Evolutionary conservation across 768 basidiomycete species (phyloP).

Genomic region (Mycena vulgaris): DNA sequence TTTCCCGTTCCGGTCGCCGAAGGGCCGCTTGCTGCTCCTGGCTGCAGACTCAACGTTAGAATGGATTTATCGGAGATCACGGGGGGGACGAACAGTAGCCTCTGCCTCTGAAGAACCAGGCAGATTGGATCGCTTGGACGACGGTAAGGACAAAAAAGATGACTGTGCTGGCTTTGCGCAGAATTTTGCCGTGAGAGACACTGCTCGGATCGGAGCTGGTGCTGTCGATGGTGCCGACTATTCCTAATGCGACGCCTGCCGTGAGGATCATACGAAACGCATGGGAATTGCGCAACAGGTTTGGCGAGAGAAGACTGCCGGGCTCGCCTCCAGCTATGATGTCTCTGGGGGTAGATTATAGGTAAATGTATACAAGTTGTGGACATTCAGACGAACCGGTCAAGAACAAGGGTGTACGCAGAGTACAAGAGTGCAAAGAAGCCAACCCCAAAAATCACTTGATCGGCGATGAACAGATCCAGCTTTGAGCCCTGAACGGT

Average conservation of each 20-base stretch:
- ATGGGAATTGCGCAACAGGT: constrained; percentile 47
- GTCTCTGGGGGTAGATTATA: constrained; percentile 37
- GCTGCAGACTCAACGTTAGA: constrained; percentile 15
- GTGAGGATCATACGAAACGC: constrained; percentile 49
- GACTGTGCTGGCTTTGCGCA: constrained; percentile 51
- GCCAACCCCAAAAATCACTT: constrained; percentile 58
- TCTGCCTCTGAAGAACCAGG: not conserved
- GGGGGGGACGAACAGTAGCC: constrained; percentile 1
- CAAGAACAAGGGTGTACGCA: constrained; percentile 58
- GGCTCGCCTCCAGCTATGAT: constrained; percentile 29
- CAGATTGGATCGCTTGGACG: constrained; percentile 49
- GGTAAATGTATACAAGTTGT: not conserved
- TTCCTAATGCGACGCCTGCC: constrained; percentile 52
- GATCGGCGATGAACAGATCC: constrained; percentile 53
- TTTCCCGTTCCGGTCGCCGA: constrained; percentile 49
- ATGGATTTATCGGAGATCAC: not conserved
- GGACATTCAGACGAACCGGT: constrained; percentile 49
- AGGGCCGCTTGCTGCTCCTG: constrained; percentile 17
- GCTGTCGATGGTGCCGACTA: constrained; percentile 45
- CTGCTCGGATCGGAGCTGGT: constrained; percentile 35
- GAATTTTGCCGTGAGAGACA: constrained; percentile 36
- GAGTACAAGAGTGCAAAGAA: constrained; percentile 62
- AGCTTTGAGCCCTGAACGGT: constrained; percentile 50
- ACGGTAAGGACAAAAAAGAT: constrained; percentile 56
- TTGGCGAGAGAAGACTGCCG: constrained; percentile 1